Evolutionary conservation across 2,329 filamentous ascomycete genomes (phyloP), one percentile per base, ranked within the genome.

Genomic region (Phialophora macrospora): DNA sequence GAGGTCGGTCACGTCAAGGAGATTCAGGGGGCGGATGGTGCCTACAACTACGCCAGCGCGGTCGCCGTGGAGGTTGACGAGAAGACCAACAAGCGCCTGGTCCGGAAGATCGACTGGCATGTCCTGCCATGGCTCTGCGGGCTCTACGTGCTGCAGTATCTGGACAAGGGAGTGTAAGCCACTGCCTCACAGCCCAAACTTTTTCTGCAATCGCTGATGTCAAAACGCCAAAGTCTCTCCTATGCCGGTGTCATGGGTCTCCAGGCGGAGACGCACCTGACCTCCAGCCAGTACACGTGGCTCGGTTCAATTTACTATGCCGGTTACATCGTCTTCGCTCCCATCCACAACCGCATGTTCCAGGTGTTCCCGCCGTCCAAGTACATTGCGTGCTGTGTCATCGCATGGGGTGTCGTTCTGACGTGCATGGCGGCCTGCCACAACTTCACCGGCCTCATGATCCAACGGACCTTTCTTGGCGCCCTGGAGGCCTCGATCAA

Each of bases 311-410:
- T 58, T 22, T 58, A 58, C 34, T 58, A 58, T 6, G 55, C 55
- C 41, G 55, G 55, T 8, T 58, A 58, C 55, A 58, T 58, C 24
- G 55, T 58, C 55, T 58, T 58, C 55, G 55, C 55, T 58, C 55
- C 55, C 12, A 17, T 58, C 20, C 55, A 58, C 38, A 58, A 58
- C 55, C 55, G 55, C 5, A 3, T 58, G 55, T 58, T 58, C 55
- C 55, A 58, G 38, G 38, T 58, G 38, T 58, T 58, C 38, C 55
- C 55, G 26, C 55, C 55, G 24, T 58, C 55, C 30, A 41, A 58
- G 38, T 58, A 58, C 22, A 58, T 58, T 30, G 55, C 55, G 38
- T 58, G 55, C 20, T 58, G 55, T 58, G 55, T 58, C 24, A 48
- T 58, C 3, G 55, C 55, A 30, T 58, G 55, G 55, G 55, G 55